Conservation (phyloP, 1,284 basidiomycete species). For the Microbotryum scabiosae region DNA sequence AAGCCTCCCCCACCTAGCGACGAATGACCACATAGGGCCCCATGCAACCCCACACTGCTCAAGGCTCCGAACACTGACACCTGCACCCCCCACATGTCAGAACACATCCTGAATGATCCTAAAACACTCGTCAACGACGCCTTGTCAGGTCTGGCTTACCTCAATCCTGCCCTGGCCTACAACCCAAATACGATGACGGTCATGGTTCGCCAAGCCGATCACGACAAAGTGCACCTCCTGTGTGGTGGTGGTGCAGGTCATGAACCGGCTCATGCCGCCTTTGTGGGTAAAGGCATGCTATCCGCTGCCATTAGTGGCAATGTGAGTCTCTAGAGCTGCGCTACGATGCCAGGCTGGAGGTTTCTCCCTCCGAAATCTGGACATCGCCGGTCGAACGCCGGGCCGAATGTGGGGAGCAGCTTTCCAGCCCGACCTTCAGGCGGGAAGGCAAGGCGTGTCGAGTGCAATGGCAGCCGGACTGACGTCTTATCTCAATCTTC, state of each 20-base stretch:
- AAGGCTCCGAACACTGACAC: no score
- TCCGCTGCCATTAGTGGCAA: slow-evolving; percentile 78
- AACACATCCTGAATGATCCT: slow-evolving; percentile 67
- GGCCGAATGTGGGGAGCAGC: no score
- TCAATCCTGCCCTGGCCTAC: slow-evolving; percentile 62
- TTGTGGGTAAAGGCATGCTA: slow-evolving; percentile 65
- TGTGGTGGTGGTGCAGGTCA: slow-evolving; percentile 88
- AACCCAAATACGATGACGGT: slow-evolving; percentile 48
- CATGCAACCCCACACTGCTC: no score
- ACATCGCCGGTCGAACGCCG: no score
- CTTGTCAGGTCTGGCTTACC: slow-evolving; percentile 58
- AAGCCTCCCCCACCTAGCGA: no score
- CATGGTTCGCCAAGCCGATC: slow-evolving; percentile 51
- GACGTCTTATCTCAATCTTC: neutral
- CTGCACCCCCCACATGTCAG: slow-evolving; percentile 35
- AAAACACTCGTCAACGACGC: slow-evolving; percentile 65
- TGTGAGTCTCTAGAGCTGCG: slow-evolving; percentile 53
- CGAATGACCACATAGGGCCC: no score
- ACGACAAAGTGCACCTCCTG: slow-evolving; percentile 65
- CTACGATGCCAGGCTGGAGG: no score
- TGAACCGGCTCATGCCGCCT: slow-evolving; percentile 56
- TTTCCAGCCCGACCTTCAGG: neutral
- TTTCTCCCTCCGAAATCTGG: no score
- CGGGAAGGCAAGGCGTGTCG: neutral
- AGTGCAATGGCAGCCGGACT: no score